These are phyloP conservation scores for Penicillium sp. DNA, from an alignment of 2,329 filamentous ascomycete genomes.

Conservation along the genomic window DNA sequence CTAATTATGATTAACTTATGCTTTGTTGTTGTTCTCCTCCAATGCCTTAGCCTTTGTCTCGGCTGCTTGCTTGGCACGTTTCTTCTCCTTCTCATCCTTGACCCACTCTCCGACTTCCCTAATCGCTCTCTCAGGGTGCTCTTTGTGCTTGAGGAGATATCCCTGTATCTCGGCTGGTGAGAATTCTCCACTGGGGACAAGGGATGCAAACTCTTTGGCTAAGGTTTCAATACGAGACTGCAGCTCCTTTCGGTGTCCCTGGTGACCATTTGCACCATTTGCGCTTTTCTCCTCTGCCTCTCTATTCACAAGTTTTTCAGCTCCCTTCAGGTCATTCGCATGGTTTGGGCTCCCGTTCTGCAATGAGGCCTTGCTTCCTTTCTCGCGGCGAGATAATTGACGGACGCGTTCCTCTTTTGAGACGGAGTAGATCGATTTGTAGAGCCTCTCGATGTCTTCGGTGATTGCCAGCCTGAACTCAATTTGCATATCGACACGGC, in stretches of 20 bases:
- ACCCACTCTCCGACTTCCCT: slow-evolving; percentile 36
- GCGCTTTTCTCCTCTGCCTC: neutral
- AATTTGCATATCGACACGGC: slow-evolving; percentile 67
- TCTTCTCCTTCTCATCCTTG: slow-evolving; percentile 25
- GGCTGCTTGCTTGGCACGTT: slow-evolving; percentile 16
- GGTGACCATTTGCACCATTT: neutral
- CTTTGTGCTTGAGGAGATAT: slow-evolving; percentile 42
- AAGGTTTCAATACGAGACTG: slow-evolving; percentile 26
- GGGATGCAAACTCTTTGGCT: slow-evolving; percentile 35
- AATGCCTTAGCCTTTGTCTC: slow-evolving; percentile 15
- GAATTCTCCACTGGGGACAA: slow-evolving; percentile 38
- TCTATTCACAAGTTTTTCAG: neutral
- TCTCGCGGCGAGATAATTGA: neutral
- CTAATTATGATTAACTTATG: neutral
- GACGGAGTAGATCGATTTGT: slow-evolving; percentile 41
- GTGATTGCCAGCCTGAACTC: slow-evolving; percentile 52
- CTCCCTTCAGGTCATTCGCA: neutral
- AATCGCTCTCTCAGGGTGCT: slow-evolving; percentile 35
- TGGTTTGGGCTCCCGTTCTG: neutral
- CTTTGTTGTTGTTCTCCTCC: neutral
- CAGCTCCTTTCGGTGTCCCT: slow-evolving; percentile 12
- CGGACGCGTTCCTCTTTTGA: slow-evolving; percentile 34
- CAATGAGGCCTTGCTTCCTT: neutral
- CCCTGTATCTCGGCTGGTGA: slow-evolving; percentile 47
- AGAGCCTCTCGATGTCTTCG: slow-evolving; percentile 43